A percentile compares a stretch with the other conserved stretches of the same genome.
phyloP scores from a whole-genome alignment of 2,329 filamentous ascomycete genomes.

The Phaeosphaeriaceae sp. region DNA sequence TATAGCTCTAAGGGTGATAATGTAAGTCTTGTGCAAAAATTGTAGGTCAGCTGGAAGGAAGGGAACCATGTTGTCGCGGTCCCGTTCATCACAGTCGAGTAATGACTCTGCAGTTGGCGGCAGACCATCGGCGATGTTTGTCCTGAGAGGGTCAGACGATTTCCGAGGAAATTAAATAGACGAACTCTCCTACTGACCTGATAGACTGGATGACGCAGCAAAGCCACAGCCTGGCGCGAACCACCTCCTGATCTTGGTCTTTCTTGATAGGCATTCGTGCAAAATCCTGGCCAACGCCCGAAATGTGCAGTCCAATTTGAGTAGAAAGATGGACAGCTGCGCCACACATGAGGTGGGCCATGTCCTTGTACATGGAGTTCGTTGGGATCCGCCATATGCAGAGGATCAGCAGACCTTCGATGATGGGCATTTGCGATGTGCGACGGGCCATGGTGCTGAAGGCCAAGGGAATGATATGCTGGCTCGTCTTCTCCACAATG shows the following conservation, averaged over 20 bases:
- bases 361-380: constrained; percentile 51
- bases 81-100: constrained; percentile 41
- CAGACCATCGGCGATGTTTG: constrained; percentile 43
- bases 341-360: constrained; percentile 49
- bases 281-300: constrained; percentile 51
- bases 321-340: constrained; percentile 51
- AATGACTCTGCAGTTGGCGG: constrained; percentile 45
- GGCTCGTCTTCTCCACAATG: constrained; percentile 40
- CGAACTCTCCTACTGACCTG: constrained; percentile 25
- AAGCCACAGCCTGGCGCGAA: constrained; percentile 47
- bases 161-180: background rate
- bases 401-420: constrained; percentile 49
- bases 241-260: constrained; percentile 42
- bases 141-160: constrained; percentile 28
- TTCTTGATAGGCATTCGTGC: constrained; percentile 46
- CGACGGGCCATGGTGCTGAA: constrained; percentile 47
- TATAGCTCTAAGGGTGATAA: constrained; percentile 43
- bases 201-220: constrained; percentile 48
- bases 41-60: constrained; percentile 39
- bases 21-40: constrained; percentile 43
- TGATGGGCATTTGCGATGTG: constrained; percentile 47
- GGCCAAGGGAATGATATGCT: constrained; percentile 46
- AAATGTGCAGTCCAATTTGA: constrained; percentile 50
- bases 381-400: constrained; percentile 52
- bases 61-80: constrained; percentile 43